A percentile compares a stretch with the other conserved stretches of the same genome.
These are phyloP conservation scores for Phyllosticta citriasiana DNA, from an alignment of 2,329 filamentous ascomycete species.

Conservation along the genomic window DNA sequence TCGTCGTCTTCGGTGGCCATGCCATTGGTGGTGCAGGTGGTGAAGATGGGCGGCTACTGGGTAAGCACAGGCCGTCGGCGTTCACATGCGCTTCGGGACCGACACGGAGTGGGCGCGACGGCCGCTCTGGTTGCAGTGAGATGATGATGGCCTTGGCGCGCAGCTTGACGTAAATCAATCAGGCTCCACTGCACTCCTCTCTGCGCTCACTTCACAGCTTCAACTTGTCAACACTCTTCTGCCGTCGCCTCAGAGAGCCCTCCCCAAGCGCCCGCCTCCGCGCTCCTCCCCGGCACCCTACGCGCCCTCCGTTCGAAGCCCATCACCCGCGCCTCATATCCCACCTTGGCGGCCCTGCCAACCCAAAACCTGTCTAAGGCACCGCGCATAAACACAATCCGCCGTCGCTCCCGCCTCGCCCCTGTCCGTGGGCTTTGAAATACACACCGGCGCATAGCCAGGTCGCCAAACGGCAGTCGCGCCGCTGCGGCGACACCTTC, in stretches of 20 bases:
- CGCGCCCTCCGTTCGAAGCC: neutral
- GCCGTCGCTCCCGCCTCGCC: neutral
- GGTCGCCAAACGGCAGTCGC: neutral
- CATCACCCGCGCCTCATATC: neutral
- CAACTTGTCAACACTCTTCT: neutral
- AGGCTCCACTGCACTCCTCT: neutral
- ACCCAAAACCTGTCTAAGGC: neutral
- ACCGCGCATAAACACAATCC: neutral
- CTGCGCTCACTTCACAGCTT: neutral
- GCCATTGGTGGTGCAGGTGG: constrained; percentile 12
- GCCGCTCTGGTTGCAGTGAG: neutral
- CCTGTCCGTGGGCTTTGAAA: neutral
- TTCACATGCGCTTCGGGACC: constrained; percentile 5
- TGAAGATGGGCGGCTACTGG: neutral
- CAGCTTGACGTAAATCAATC: constrained; percentile 7
- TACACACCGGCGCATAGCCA: neutral
- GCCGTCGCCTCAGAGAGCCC: neutral
- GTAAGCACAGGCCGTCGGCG: neutral
- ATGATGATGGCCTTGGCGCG: constrained; percentile 9
- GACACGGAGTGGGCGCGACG: neutral
- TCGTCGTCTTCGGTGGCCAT: constrained; percentile 34
- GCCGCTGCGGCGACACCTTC: neutral
- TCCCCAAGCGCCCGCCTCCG: neutral
- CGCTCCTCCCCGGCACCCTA: neutral
- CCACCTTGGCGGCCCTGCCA: constrained; percentile 1